Base-by-base conservation (phyloP, 768 basidiomycete genomes). In the Calocybe indica region DNA sequence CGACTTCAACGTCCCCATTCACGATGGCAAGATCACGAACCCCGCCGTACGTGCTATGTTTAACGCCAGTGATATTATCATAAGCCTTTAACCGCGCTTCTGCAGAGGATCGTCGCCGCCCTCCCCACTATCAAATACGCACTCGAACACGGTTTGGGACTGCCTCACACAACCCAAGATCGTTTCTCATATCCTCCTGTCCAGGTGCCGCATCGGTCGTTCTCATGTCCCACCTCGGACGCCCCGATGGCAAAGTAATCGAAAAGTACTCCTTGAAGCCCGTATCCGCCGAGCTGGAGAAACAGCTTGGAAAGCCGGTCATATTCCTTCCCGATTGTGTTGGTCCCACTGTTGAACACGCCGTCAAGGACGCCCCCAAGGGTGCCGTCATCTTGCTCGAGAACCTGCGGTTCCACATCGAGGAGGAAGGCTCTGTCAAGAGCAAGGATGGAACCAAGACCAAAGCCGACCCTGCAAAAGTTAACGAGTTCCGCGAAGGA, bases 171-270 rank as follows among this genome's bases (percentile, higher is more conserved):
- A 39, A 40, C 49, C 59, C 38, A 45, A 3, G 45, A 32, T 32
- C 13, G 38, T 29, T 54, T 34, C 40, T 41, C 42, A 52, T 56
- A 43, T 51, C 40, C 42, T 43, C 31, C 33, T 43, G 43, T 46
- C 28, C 56, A 92, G 90, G 81, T 48, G 92, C 94, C 50, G 76
- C 81, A 49, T 75, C 78, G 48, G 85, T 97, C 62, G 79, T 91
- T 56, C 82, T 98, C 62, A 96, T 97, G 93, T 97, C 95, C 61
- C 95, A 99, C 67, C 82, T 99, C 47, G 96, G 95, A 15, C 90
- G 95, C 54, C 95, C 95, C 7, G 92, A 98, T 67, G 95, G 95
- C 57, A 88, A 90, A 58, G 82, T 83, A 47, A 84, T 84, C 60
- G 74, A 75, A 43, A 97, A 97, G 61, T 95, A 90, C 75, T 91